A percentile compares a stretch with the other conserved stretches of the same genome.
Evolutionary conservation across 352 stramenopile species (phyloP).

Genomic region (Aphanomyces invadans): DNA sequence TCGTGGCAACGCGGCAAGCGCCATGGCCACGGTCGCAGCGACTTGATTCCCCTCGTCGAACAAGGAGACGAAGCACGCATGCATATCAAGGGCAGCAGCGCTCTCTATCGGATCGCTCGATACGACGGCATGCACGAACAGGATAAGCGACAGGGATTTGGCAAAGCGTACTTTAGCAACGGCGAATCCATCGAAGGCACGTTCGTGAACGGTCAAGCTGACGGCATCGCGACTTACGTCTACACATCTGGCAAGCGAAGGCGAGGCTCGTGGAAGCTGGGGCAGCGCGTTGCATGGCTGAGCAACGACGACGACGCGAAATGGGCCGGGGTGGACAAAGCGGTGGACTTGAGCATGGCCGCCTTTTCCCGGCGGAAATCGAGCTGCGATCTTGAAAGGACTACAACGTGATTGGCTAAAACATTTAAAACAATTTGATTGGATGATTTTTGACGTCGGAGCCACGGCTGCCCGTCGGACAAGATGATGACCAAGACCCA

Average conservation of each 20-base stretch:
- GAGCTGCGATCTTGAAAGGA: neutral
- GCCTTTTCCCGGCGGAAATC: neutral
- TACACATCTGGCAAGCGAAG: neutral
- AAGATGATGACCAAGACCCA: neutral
- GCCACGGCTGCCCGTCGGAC: no score
- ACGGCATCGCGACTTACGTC: conserved; percentile 38
- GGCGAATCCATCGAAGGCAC: conserved; percentile 38
- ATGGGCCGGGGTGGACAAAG: neutral
- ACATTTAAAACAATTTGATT: neutral
- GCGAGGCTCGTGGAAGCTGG: neutral
- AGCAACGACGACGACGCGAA: neutral
- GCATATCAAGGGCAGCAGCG: conserved; percentile 4
- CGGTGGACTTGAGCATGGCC: neutral
- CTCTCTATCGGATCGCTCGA: conserved; percentile 46
- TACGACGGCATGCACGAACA: conserved; percentile 47
- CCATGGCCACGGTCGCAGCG: conserved; percentile 36
- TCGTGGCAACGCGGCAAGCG: conserved; percentile 45
- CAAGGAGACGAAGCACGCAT: conserved; percentile 20
- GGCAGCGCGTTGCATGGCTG: conserved; percentile 1
- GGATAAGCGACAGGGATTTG: conserved; percentile 43
- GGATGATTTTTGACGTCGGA: no score
- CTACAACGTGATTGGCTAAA: neutral
- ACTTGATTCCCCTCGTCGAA: conserved; percentile 39
- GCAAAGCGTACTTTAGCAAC: conserved; percentile 47
- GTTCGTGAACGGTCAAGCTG: conserved; percentile 41